Evolutionary conservation across 148 eudicot species (phyloP), one percentile per base, ranked within the genome.

Genomic region (Salicornia ramosissima): DNA sequence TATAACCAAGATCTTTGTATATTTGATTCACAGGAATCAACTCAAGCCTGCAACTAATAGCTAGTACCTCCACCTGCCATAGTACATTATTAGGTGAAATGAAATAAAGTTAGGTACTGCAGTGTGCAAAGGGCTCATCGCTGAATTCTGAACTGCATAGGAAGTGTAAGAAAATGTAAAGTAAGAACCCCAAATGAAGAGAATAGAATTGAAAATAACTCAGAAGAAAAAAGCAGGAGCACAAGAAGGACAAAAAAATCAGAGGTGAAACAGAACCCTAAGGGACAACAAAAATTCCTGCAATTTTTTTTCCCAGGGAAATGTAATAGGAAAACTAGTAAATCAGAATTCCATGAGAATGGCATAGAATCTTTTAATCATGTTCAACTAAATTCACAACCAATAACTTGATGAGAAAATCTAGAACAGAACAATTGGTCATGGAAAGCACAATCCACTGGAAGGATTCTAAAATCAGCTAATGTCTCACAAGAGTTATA

Each of bases 21-120:
- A 79, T 80, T 68, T 70, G 85, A 73, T 76, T 83, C 70, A 81
- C 80, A 73, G 69, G 76, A 19, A 74, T 65, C 74, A 88, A 80
- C 73, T 88, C 89, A 26, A 69, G 78, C 77, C 77, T 70, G 78
- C 97, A 94, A 62, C 78, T 83, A 46, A 47, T 65, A 83, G 80
- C 80, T 52, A 84, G 53, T 56, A 83, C 78, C 79, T 87, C 81
- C 69, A 80, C 96, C 99, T 90, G 96, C 81, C 81, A 55, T 60
- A 46, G 49, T 31, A 67, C 36, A 51, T 16, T 18, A 64, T 64
- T 15, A 78, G 52, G 31, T 54, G 36, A 46, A 24, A 34, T 30
- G 28, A 28, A 36, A 3, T 18, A 43, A 12, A 71, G 22, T 31
- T 19, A 34, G 19, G 22, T 11, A 57, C 2, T 57, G 50, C 58